These are phyloP conservation scores for Paecilomyces formosus DNA, from an alignment of 2,329 filamentous ascomycete species.

Conservation along the genomic window DNA sequence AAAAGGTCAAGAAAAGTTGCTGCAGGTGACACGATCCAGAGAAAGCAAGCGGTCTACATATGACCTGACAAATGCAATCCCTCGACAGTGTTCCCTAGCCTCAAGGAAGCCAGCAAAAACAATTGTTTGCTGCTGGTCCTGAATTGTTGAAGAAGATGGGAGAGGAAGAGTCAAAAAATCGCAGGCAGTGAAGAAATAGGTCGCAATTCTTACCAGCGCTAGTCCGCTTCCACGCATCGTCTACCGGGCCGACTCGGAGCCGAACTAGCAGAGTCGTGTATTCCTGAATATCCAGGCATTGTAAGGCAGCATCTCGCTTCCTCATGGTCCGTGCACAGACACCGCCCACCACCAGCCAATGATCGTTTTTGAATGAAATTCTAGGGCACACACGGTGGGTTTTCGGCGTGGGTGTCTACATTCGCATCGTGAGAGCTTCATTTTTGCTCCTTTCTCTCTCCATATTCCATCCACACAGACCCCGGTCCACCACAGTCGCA, in stretches of 20 bases:
- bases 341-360: conserved; percentile 18
- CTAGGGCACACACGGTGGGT: conserved; percentile 33
- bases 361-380: conserved; percentile 7
- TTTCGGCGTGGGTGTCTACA: conserved; percentile 17
- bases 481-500: conserved; percentile 44
- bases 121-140: background rate
- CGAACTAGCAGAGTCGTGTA: background rate
- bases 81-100: background rate
- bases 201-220: background rate
- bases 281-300: background rate
- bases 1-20: background rate
- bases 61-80: background rate
- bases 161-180: background rate
- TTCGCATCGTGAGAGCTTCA: conserved; percentile 9
- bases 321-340: background rate
- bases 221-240: conserved; percentile 8
- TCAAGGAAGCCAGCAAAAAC: background rate
- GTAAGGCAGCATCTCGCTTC: conserved; percentile 24
- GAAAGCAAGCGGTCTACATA: background rate
- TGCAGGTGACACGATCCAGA: background rate
- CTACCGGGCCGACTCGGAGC: conserved; percentile 19
- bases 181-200: background rate
- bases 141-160: background rate
- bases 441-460: conserved; percentile 21
- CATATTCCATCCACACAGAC: conserved; percentile 36